phyloP scores from a whole-genome alignment of 495 filamentous ascomycete genomes.

The Choiromyces venosus region DNA sequence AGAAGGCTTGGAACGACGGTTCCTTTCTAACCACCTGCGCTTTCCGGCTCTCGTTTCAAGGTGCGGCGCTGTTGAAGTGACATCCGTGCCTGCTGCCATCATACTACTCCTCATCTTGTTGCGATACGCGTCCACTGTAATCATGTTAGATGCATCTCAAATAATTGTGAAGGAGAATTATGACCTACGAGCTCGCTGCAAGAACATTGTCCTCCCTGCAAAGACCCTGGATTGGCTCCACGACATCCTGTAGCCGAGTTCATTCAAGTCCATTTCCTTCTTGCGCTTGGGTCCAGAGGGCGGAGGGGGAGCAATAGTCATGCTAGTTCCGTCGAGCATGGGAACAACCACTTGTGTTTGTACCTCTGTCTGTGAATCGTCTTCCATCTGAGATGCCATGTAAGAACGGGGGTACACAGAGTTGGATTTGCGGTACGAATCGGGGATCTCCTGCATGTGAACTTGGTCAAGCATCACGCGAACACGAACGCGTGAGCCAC shows the following conservation, averaged over 20 bases:
- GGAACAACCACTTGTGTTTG: slow-evolving; percentile 60
- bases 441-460: slow-evolving; percentile 87
- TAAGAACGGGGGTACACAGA: slow-evolving; percentile 86
- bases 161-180: not conserved
- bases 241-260: slow-evolving; percentile 87
- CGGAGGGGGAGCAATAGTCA: slow-evolving; percentile 65
- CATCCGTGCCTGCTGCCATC: slow-evolving; percentile 65
- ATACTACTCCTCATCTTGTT: slow-evolving; percentile 85
- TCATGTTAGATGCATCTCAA: not conserved
- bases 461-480: slow-evolving; percentile 81
- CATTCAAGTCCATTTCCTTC: slow-evolving; percentile 82
- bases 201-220: slow-evolving; percentile 72
- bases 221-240: slow-evolving; percentile 92
- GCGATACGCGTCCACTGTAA: slow-evolving; percentile 82
- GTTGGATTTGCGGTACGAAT: slow-evolving; percentile 81
- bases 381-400: slow-evolving; percentile 60
- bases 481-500: slow-evolving; percentile 71
- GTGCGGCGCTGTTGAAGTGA: slow-evolving; percentile 65
- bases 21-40: slow-evolving; percentile 68
- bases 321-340: slow-evolving; percentile 64
- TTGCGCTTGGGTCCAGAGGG: slow-evolving; percentile 59
- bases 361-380: slow-evolving; percentile 54
- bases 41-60: slow-evolving; percentile 89
- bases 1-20: slow-evolving; percentile 32
- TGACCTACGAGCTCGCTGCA: slow-evolving; percentile 85